Base-by-base conservation (phyloP, 225 moss, liverwort and hornwort species). In the Lunularia cruciata region DNA sequence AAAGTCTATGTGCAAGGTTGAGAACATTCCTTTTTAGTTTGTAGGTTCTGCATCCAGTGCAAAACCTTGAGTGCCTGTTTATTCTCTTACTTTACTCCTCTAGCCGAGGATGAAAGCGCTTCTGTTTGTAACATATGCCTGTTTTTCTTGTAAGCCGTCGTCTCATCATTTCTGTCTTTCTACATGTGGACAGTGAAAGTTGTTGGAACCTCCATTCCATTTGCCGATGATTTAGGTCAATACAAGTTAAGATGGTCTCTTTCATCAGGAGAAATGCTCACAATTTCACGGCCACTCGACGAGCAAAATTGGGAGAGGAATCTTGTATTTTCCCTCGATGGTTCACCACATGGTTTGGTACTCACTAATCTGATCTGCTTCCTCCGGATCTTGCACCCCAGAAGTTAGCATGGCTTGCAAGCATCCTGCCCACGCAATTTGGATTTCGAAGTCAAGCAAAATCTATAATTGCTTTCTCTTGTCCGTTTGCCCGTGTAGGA, bases 191-290 rank as follows among this genome's bases (percentile, higher is more conserved):
- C 84, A 90, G 93, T 31, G 30, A 84, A 80, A 53, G 71, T 90
- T 16, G 83, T 86, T 63, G 90, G 82, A 47, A 94, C 83, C 58
- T 88, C 93, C 69, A 83, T 76, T 19, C 93, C 93, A 6, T 84
- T 75, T 36, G 78, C 90, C 28, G 93, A 90, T 22, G 93, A 94
- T 70, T 81, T 94, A 38, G 93, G 85, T 65, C 87, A 90, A 36
- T 94, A 90, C 83, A 90, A 76, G 64, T 33, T 94, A 43, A 87
- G 83, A 60, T 94, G 93, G 93, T 79, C 89, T 26, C 83, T 94
- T 47, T 78, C 83, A 52, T 88, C 84, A 0, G 93, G 93, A 23
- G 84, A 78, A 62, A 81, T 83, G 58, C 64, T 94, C 6, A 62
- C 75, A 14, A 88, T 94, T 66, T 94, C 90, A 39, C 75, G 86